Conservation (phyloP, 305 asterid genomes). For the Fraxinus dipetala region DNA sequence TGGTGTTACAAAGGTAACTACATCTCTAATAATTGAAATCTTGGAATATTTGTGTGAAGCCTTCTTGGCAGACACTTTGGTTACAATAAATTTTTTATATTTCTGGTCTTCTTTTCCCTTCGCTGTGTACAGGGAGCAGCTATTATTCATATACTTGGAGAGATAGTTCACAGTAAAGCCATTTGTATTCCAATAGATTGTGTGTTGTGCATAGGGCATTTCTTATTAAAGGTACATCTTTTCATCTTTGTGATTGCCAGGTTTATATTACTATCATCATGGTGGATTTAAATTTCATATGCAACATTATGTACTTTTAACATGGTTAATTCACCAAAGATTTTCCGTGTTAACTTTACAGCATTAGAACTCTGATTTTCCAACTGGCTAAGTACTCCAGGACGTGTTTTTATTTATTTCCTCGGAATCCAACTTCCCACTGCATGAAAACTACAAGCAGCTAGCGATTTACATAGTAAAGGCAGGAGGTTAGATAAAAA, state of each 20-base stretch:
- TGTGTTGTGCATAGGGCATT: conserved; percentile 91
- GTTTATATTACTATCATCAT: neutral
- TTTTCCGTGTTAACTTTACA: neutral
- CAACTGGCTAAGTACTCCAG: neutral
- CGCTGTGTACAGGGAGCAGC: conserved; percentile 78
- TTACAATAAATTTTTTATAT: neutral
- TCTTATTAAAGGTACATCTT: conserved; percentile 76
- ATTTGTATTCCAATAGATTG: conserved; percentile 83
- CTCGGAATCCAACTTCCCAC: neutral
- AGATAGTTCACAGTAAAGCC: conserved; percentile 89
- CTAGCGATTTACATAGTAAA: neutral
- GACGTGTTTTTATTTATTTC: neutral
- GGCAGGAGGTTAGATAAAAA: neutral
- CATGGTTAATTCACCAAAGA: neutral
- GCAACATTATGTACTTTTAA: neutral
- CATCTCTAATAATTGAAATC: neutral
- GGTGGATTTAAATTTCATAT: neutral
- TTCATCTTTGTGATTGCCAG: neutral
- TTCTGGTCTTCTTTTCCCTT: neutral
- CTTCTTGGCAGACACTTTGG: neutral
- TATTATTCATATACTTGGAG: conserved; percentile 91
- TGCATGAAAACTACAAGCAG: neutral
- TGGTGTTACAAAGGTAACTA: conserved; percentile 87
- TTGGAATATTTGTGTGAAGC: neutral
- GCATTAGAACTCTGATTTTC: neutral